Base-by-base conservation (phyloP, 805 yeast genomes). In the Cyberlindnera americana region DNA sequence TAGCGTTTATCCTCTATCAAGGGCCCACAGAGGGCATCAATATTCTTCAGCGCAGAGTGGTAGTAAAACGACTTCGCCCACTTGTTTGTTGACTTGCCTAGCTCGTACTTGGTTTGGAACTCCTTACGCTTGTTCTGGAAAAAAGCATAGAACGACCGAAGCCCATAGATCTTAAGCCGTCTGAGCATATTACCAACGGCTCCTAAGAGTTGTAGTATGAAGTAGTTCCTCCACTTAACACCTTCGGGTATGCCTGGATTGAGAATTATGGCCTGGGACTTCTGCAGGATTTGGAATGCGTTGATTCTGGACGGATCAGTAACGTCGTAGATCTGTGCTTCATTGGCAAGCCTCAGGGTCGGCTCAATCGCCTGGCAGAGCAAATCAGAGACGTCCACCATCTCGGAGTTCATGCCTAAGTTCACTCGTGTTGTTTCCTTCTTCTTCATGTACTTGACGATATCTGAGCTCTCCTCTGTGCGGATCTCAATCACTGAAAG, bases 401-500 rank as follows among this genome's bases (percentile, higher is more conserved):
- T 81, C 22, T 81, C 86, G 1, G 62, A 59, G 1, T 76, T 71
- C 10, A 69, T 59, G 1, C 66, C 73, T 12, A 85, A 80, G 2
- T 72, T 70, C 6, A 83, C 62, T 53, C 82, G 73, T 19, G 75
- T 82, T 6, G 83, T 70, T 14, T 69, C 72, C 41, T 84, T 83
- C 13, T 66, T 60, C 52, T 85, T 89, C 72, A 91, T 81, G 53
- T 90, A 88, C 54, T 73, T 79, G n/a, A 68, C 65, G 9, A 88
- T 82, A 58, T 95, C 98, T 14, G 78, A 69, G 48, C 93, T 82
- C 26, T 75, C 75, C 55, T 93, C 98, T 0, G 96, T 84, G 43
- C 98, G 68, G 16, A 90, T 77, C 57, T 91, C 97, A 30, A 89
- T 79, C 39, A 72, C 72, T 0, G 96, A 81, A 1, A 93, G 84